Base-by-base conservation (phyloP, 1,284 basidiomycete genomes). In the Moesziomyces aphidis region DNA sequence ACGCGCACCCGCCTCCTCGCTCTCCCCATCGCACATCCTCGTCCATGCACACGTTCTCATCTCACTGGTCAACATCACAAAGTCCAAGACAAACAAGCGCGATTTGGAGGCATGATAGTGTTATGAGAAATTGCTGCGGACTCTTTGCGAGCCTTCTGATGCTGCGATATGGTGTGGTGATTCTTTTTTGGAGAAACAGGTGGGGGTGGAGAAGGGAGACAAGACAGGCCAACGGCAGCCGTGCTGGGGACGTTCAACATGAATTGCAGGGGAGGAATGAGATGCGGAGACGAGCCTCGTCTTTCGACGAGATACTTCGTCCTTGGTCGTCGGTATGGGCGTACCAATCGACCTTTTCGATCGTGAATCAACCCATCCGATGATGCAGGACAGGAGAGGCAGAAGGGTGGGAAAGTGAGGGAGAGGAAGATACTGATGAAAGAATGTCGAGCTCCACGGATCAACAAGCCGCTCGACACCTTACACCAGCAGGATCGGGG, bases 71-170 rank as follows among this genome's bases (percentile, higher is more conserved):
- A 19, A 11, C 21, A 46, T 22, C 7, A 11, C 23, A 7, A 45
- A 45, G 5, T n/a, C 9, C 9, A 11, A 22, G 44, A 22, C 44
- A 46, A 49, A 8, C 17, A 22, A 22, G 3, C 21, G 6, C 1
- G 8, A 26, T 47, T 70, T 65, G 58, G 68, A 65, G 55, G 61
- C 56, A 73, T 61, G 50, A 57, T 58, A 70, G 69, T 65, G 51
- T 73, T 73, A 72, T 72, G 69, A 60, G 64, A 19, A 64, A 64
- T 73, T 73, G 70, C 70, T 67, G 64, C 60, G 51, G 63, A 67
- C 70, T 73, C 64, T 73, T 73, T 65, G 70, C 60, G 64, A 73
- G 70, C 57, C 63, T 65, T 73, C 70, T 67, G 64, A 73, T 73
- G 70, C 70, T 73, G 70, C 64, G 70, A 73, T 67, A 61, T 67